Evolutionary conservation across 352 stramenopile species (phyloP), one percentile per base, ranked within the genome.

Genomic region (Globisporangium polare): DNA sequence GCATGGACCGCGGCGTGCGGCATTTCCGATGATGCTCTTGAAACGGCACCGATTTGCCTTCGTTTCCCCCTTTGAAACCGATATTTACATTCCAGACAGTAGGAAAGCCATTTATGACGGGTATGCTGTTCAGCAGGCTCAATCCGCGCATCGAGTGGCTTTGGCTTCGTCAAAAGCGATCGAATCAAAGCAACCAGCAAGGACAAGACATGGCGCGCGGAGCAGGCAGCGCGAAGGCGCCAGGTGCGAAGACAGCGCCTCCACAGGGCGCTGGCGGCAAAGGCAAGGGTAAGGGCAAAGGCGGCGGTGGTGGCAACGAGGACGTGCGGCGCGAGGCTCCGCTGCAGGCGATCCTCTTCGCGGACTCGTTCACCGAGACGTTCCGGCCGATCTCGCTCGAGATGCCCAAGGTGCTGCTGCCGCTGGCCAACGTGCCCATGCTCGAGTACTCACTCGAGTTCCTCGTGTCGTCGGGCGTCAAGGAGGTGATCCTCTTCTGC

Each of bases 361-460:
- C 96, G 20, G 96, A 99, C 72, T 96, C 89, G 47, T 98, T 98
- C 74, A 82, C 78, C 7, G 90, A 97, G 66, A 96, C 91, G 50
- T 99, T 98, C 80, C 89, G 94, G 31, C 96, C 92, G 31, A 90
- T 97, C 59, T 94, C 87, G 55, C 69, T 91, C n/a, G 65, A 83
- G 43, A 68, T 74, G 55, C 94, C 95, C 37, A 98, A 99, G 74
- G 86, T 98, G 22, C 71, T 99, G 22, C 91, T 98, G 42, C 96
- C 96, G 15, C 77, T 99, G 31, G 97, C 96, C 53, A 99, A 99
- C 79, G 89, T 99, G 15, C 87, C 95, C 0, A 92, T 99, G 75
- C 79, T 99, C 60, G 94, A 99, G 73, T 99, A 99, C 74, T 89
- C 94, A 51, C 86, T 99, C 45, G 97, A 99, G 75, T 98, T 99